Conservation (phyloP, 202 grass and related monocot genomes). For the Sporobolus alterniflorus region DNA sequence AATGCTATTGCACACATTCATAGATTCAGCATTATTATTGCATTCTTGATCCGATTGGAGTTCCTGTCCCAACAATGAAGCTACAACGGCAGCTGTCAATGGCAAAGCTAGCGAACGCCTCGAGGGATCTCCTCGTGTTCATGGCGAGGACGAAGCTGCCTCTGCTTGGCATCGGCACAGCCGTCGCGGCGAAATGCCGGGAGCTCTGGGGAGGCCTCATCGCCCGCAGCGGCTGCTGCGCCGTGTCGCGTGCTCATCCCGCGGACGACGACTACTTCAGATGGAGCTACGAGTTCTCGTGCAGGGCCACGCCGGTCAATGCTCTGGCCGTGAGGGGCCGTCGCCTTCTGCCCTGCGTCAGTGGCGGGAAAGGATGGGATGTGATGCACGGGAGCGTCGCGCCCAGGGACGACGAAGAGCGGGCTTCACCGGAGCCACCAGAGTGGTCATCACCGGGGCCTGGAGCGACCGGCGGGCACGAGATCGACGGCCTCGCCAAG, state of each 20-base stretch:
- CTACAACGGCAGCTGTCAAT: not conserved
- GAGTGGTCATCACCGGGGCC: not conserved
- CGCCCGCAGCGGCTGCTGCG: not conserved
- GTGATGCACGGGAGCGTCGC: not conserved
- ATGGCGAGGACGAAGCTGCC: conserved; percentile 10
- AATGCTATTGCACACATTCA: not conserved
- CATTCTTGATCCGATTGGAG: not conserved
- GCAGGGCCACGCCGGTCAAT: conserved; percentile 12
- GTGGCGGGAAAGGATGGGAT: not conserved
- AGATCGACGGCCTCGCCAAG: conserved; percentile 51
- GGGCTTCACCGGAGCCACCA: not conserved
- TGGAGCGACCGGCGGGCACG: not conserved
- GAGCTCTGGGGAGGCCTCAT: conserved; percentile 9
- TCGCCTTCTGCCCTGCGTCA: conserved; percentile 23
- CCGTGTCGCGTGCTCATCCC: not conserved
- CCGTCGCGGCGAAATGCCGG: conserved; percentile 14
- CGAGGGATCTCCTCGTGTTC: not conserved
- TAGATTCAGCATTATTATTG: not conserved
- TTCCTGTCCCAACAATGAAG: conserved; percentile 9
- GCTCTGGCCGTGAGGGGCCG: not conserved
- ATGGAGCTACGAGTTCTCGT: conserved; percentile 43
- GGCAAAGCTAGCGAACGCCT: not conserved
- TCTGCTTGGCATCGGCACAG: not conserved
- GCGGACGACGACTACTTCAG: conserved; percentile 23
- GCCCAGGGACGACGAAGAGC: not conserved